Conservation (phyloP, 805 yeast genomes). For the Wickerhamomyces subpelliculosus region DNA sequence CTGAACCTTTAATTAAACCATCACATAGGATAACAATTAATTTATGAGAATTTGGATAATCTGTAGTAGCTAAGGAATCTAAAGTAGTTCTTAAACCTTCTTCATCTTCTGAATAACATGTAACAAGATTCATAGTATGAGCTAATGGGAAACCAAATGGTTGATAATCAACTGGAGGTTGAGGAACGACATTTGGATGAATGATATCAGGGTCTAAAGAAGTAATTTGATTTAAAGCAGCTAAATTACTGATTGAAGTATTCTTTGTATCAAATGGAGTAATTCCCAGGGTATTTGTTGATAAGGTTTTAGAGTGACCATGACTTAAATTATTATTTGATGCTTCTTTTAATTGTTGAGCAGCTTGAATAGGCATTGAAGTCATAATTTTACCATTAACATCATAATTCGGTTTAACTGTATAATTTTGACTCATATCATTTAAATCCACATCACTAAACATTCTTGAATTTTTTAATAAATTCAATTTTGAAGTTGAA, state of each 20-base stretch:
- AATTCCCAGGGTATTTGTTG: conserved; percentile 3
- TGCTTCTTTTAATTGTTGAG: too few species aligned
- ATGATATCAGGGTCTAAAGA: conserved; percentile 53
- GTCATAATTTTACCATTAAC: conserved; percentile 26
- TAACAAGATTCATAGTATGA: conserved; percentile 70
- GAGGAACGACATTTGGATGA: conserved; percentile 78
- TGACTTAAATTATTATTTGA: conserved; percentile 3
- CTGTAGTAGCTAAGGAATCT: conserved; percentile 92
- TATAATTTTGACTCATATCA: conserved; percentile 1
- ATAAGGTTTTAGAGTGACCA: conserved; percentile 8
- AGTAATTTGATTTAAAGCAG: conserved; percentile 23
- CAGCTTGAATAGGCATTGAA: conserved; percentile 65
- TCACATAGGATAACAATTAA: conserved; percentile 82
- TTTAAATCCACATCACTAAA: conserved; percentile 12
- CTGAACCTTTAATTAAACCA: conserved; percentile 92
- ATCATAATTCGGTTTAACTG: too few species aligned
- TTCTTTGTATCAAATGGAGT: conserved; percentile 20
- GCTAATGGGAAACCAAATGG: conserved; percentile 80
- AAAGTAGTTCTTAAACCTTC: conserved; percentile 80
- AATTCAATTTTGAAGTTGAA: conserved; percentile 24
- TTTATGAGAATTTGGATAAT: conserved; percentile 93
- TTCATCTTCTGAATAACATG: conserved; percentile 93
- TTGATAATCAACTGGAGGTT: conserved; percentile 84
- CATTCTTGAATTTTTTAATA: conserved; percentile 29
- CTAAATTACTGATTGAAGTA: conserved; percentile 18